Evolutionary conservation across 176 grass and related monocot genomes (phyloP), one percentile per base, ranked within the genome.

Genomic region (Thinopyrum elongatum): DNA sequence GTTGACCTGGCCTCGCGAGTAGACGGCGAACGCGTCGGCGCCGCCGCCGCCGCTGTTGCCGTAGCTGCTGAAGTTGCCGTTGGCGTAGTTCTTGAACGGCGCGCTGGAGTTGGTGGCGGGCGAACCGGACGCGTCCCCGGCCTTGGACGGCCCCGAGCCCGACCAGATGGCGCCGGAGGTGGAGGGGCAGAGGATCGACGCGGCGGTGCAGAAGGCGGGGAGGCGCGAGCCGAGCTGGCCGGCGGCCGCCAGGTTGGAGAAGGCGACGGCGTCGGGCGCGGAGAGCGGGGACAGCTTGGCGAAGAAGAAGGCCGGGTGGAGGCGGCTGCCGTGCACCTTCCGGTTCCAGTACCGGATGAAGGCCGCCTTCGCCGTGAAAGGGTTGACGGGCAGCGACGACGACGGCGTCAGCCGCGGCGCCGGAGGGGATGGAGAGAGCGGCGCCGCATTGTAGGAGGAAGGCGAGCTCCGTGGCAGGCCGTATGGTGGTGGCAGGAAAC

Each of bases 281-380:
- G 71, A 74, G 71, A 74, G 71, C 41, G 71, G 71, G 41, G 71
- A 74, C 0, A 74, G 71, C 71, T 74, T 74, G 41, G 71, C 71
- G 71, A 74, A 74, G 41, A 74, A 74, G 71, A 74, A 74, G 71
- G 71, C 71, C 41, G 71, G 71, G 71, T 74, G 71, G 71, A 74
- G 41, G 13, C 71, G 71, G 71, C 46, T 74, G 71, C 71, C 26
- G 71, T 74, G 71, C 71, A 74, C 71, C 71, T 74, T 74, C 41
- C 71, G 41, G 71, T 74, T 49, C 71, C 71, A 74, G 71, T 74
- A 74, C 71, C 71, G 41, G 71, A 74, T 29, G 71, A 74, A 74
- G 23, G 71, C 23, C 0, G 71, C 71, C 71, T 74, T 74, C 0
- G 71, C 71, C 71, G 71, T 74, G 41, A 74, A 74, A 41, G 71